Evolutionary conservation across 176 grass and related monocot species (phyloP), one percentile per base, ranked within the genome.

Genomic region (Musa schizocarpa): DNA sequence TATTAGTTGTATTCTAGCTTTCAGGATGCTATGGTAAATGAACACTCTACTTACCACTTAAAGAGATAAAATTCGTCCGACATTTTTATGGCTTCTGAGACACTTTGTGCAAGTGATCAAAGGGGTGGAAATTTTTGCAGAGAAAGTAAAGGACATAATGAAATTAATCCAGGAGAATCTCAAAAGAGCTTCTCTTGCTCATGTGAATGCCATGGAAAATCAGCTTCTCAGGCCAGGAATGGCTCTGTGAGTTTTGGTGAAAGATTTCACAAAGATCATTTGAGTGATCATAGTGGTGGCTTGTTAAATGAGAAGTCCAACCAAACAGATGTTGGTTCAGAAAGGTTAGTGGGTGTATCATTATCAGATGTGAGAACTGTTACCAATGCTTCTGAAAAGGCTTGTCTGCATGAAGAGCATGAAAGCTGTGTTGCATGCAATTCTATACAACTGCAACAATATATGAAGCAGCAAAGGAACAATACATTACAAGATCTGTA

Each of bases 401-500:
- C 55, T 52, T 78, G 53, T 78, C 29, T 76, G 49, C 73, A 78
- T 87, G 84, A 13, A 24, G 48, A 81, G 50, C 75, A 74, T 66
- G 83, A 51, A 76, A 84, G 59, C 70, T 79, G 62, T 65, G 57
- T 74, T 79, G 25, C 52, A 77, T 81, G 22, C 43, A 76, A 74
- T 86, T 76, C 80, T 77, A 25, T 17, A 23, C 54, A 83, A 51
- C 11, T 13, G n/a, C 78, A 92, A 57, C 78, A 84, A 9, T 80
- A 25, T 80, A 76, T 79, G 23, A 71, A 20, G 63, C 63, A 57
- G 24, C 74, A 75, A 51, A 80, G 17, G 62, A 80, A 53, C 25
- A 69, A 26, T 80, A 87, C 88, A 63, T 69, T 93, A 58, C 64
- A 93, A 64, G 95, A 98, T 83, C 71, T 93, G 21, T 89, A 88